phyloP scores from a whole-genome alignment of 148 eudicot genomes.

The Rhododendron griersonianum region DNA sequence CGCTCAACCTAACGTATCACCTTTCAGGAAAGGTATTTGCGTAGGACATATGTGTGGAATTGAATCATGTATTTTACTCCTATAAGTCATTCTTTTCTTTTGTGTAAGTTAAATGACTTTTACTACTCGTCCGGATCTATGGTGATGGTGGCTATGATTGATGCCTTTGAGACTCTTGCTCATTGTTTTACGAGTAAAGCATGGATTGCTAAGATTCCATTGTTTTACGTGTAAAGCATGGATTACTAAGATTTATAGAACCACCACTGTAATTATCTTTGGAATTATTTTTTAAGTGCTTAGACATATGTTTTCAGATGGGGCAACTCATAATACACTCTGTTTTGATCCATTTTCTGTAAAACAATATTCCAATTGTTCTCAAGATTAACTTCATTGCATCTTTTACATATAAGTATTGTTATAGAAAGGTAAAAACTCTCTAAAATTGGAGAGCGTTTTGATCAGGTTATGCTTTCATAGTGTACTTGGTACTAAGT shows the following conservation, averaged over 20 bases:
- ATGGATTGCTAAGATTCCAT: not conserved
- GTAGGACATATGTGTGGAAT: not conserved
- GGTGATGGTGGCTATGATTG: not conserved
- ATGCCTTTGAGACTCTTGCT: not conserved
- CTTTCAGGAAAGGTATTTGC: conserved; percentile 66
- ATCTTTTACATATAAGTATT: not conserved
- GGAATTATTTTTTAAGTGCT: not conserved
- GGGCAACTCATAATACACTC: not conserved
- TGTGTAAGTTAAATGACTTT: not conserved
- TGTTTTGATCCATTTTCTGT: not conserved
- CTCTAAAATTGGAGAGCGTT: not conserved
- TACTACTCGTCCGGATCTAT: not conserved
- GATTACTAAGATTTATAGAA: not conserved
- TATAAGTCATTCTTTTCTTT: not conserved
- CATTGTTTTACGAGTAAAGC: not conserved
- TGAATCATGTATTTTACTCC: not conserved
- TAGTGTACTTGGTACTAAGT: not conserved
- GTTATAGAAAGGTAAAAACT: not conserved
- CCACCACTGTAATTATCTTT: not conserved
- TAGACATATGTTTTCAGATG: not conserved
- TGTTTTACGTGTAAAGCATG: not conserved
- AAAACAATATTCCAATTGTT: not conserved
- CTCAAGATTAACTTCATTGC: not conserved
- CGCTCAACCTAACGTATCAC: conserved; percentile 45
- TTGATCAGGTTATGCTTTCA: not conserved